A percentile compares a stretch with the other conserved stretches of the same genome.
phyloP scores from a whole-genome alignment of 129 eudicot genomes.

The Flaveria sonorensis region DNA sequence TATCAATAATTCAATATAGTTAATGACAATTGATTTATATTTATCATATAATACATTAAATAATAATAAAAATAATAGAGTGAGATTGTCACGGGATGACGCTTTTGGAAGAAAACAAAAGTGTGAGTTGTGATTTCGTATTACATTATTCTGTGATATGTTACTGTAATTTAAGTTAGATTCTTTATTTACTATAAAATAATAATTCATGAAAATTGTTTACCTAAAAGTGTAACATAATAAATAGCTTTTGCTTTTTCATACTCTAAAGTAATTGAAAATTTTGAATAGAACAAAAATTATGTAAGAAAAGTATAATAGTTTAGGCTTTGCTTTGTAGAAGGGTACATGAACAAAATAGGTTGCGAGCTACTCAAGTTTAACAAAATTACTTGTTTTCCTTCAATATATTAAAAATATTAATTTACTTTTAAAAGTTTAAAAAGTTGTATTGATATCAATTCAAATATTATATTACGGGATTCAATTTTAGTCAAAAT shows the following conservation, averaged over 20 bases:
- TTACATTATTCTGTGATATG: not conserved
- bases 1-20: not conserved
- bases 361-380: too few species aligned
- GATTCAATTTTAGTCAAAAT: too few species aligned
- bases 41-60: not conserved
- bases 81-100: slow-evolving; percentile 22
- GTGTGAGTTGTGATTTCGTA: slow-evolving; percentile 12
- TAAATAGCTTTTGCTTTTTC: not conserved
- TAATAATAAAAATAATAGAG: not conserved
- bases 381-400: too few species aligned
- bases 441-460: too few species aligned
- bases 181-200: not conserved
- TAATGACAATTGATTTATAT: not conserved
- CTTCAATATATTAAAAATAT: too few species aligned
- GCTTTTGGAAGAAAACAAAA: slow-evolving; percentile 21
- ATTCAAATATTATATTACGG: too few species aligned
- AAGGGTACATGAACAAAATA: too few species aligned
- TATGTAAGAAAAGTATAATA: too few species aligned
- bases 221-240: not conserved
- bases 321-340: too few species aligned
- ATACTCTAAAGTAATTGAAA: too few species aligned
- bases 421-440: too few species aligned
- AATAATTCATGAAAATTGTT: not conserved
- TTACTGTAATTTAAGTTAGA: not conserved
- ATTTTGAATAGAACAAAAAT: too few species aligned